Evolutionary conservation across 371 early-diverging fungal species (phyloP), one percentile per base, ranked within the genome.

Genomic region (Batkoa obscura): DNA sequence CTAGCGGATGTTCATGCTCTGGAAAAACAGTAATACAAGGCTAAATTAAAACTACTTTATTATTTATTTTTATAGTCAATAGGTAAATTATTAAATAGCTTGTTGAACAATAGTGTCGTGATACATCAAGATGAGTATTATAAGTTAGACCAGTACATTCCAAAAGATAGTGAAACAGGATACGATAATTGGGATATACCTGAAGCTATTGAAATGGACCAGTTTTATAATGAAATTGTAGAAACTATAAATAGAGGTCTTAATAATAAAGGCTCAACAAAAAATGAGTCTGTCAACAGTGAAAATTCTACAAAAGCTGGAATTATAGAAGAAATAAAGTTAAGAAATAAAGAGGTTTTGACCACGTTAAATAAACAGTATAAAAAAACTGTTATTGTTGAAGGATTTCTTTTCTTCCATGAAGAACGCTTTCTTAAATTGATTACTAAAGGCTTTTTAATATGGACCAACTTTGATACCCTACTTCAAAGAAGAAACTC

Each of bases 41-140:
- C 48, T 8, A 53, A 32, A 47, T 8, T n/a, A 8, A 9, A 54
- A 31, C 10, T 38, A 38, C 8, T 46, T 23, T 34, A 2, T 48
- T 58, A 42, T 8, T 47, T 8, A 41, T 17, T 15, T 37, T 32
- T 50, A 34, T 64, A 81, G 81, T 81, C 83, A 3, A 60, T 81
- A 0, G 75, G 79, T 72, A 78, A 30, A 74, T 72, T 30, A 63
- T 85, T 13, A 52, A 63, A 43, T 65, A 71, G 23, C 61, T 83
- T 50, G 60, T 87, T 13, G 77, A 83, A 2, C 72, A 79, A 36
- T 64, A 72, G 12, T 66, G 70, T 6, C 65, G 9, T 86, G 17
- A 63, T 89, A 32, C 86, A 86, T 62, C 89, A 91, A 64, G 92
- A 90, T 67, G 78, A 84, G 58, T 88, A 77, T 65, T 90, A 80